Evolutionary conservation across 148 eudicot species (phyloP), one percentile per base, ranked within the genome.

Genomic region (Limonium bicolor): DNA sequence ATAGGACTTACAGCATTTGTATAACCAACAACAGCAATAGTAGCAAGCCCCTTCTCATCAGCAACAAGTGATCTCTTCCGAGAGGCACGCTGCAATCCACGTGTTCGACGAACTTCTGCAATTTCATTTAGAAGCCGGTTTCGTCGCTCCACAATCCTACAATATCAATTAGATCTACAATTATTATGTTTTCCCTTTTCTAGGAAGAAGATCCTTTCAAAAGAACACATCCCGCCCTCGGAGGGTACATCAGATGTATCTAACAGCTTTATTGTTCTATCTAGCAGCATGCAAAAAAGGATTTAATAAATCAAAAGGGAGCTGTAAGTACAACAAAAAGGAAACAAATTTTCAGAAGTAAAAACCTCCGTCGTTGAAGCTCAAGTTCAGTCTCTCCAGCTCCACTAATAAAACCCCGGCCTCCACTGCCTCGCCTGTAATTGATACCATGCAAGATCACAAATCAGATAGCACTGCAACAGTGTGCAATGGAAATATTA

Each of bases 371-470:
- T 20, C 97, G 74, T 59, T 88, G 97, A 57, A 88, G 90, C 71
- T 88, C 82, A 49, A 88, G 86, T 61, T 88, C 97, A 48, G 97
- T 80, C 71, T 88, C 97, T 54, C 97, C 97, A 65, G 97, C 97
- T 68, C 97, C 95, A 62, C 97, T 78, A 38, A 84, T 74, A 45
- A 84, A 88, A 48, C 97, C 97, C 41, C 71, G 77, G 12, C 97
- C 95, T 20, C 93, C 90, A 52, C 97, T 75, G 60, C 95, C 97
- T 77, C 93, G 83, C 97, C 97, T 88, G 81, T 35, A 66, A 54
- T 46, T 23, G 16, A 44, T 42, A 46, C n/a, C n/a, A n/a, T n/a
- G n/a, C n/a, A n/a, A n/a, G n/a, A n/a, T n/a, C n/a, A n/a, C n/a
- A n/a, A n/a, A n/a, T n/a, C n/a, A n/a, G n/a, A n/a, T n/a, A n/a